Evolutionary conservation across 768 basidiomycete genomes (phyloP).

Genomic region (Russula abietina): DNA sequence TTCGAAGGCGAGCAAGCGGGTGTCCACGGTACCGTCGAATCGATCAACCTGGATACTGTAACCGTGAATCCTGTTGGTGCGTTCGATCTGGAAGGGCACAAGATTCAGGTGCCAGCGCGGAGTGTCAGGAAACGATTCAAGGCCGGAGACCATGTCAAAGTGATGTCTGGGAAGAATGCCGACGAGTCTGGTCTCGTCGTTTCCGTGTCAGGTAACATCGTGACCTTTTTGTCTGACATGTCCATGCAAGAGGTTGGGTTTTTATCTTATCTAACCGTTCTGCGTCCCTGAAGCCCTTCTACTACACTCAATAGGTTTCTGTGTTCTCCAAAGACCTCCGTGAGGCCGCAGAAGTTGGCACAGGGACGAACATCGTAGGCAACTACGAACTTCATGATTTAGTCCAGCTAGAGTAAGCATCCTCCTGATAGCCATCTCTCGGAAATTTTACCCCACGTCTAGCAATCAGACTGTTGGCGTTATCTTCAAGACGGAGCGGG

Average conservation of each 20-base stretch:
- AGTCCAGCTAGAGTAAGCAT: constrained; percentile 90
- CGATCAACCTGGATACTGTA: constrained; percentile 82
- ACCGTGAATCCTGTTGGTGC: constrained; percentile 67
- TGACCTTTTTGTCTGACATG: constrained; percentile 97
- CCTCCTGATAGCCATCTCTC: constrained; percentile 9
- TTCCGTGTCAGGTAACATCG: constrained; percentile 80
- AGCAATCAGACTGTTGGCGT: constrained; percentile 93
- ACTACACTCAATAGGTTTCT: constrained; percentile 55
- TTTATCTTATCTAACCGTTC: neutral
- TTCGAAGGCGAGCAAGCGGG: constrained; percentile 96
- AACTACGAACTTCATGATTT: constrained; percentile 95
- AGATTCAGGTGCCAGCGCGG: constrained; percentile 78
- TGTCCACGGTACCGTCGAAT: constrained; percentile 86
- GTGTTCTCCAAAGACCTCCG: constrained; percentile 97
- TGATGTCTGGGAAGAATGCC: constrained; percentile 90
- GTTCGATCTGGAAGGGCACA: constrained; percentile 79
- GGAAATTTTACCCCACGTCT: constrained; percentile 1
- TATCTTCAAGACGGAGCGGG: constrained; percentile 94
- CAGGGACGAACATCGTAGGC: constrained; percentile 81
- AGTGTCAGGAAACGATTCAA: constrained; percentile 94
- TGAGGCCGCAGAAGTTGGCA: constrained; percentile 96
- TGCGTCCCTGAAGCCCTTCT: neutral
- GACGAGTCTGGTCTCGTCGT: constrained; percentile 97
- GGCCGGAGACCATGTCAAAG: constrained; percentile 97
- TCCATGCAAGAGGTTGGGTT: constrained; percentile 94